Evolutionary conservation across 495 filamentous ascomycete species (phyloP).

Genomic region (Xylaria scruposa): DNA sequence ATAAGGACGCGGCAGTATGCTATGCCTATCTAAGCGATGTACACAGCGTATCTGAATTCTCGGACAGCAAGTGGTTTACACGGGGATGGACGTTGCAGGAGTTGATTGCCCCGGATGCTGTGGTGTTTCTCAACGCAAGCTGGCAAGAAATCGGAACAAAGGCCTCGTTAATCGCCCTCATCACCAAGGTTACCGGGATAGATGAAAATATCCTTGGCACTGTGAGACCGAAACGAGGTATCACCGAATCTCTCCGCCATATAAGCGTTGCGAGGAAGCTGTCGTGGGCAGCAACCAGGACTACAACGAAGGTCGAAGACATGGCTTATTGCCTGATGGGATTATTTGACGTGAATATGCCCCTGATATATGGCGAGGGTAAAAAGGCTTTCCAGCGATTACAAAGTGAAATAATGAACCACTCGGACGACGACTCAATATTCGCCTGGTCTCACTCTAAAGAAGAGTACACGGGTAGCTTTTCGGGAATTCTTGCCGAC

Average conservation of each 20-base stretch:
- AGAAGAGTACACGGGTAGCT: background rate
- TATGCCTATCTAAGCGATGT: conserved; percentile 8
- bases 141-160: conserved; percentile 1
- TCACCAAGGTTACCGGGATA: background rate
- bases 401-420: background rate
- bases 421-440: background rate
- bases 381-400: background rate
- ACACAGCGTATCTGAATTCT: background rate
- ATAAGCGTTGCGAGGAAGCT: background rate
- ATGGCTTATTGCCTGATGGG: background rate
- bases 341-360: background rate
- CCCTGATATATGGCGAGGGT: background rate
- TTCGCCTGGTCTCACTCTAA: background rate
- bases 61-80: background rate
- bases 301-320: background rate
- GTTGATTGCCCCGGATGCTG: background rate
- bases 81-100: conserved; percentile 7
- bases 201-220: background rate
- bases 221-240: background rate
- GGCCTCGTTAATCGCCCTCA: background rate
- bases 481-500: conserved; percentile 1
- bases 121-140: background rate
- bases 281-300: background rate
- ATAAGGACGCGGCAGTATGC: background rate
- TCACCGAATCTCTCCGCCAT: background rate